Evolutionary conservation across 495 filamentous ascomycete species (phyloP).

Genomic region (Penicillium riverlandense): DNA sequence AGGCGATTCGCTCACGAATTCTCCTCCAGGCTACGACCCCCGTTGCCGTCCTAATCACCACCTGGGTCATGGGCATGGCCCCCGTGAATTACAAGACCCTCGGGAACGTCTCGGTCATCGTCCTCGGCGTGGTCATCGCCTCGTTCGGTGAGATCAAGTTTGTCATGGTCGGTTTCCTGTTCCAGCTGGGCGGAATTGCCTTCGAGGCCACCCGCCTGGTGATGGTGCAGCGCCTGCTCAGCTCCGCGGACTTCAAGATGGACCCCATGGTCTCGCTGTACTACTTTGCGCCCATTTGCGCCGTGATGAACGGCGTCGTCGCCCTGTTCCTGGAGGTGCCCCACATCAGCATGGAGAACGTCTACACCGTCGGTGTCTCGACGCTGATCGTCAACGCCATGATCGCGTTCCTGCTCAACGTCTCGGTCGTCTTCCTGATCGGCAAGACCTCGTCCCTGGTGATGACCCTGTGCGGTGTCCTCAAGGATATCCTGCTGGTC

Average conservation of each 20-base stretch:
- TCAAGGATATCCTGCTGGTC: conserved; percentile 97
- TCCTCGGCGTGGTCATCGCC: conserved; percentile 82
- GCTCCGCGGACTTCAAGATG: conserved; percentile 93
- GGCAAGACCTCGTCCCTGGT: conserved; percentile 95
- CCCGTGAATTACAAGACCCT: conserved; percentile 72
- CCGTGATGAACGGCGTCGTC: conserved; percentile 76
- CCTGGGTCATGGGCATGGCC: conserved; percentile 75
- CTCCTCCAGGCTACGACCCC: conserved; percentile 70
- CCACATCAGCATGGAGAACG: conserved; percentile 58
- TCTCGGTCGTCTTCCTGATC: conserved; percentile 93
- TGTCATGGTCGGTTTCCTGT: conserved; percentile 77
- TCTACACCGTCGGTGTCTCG: conserved; percentile 67
- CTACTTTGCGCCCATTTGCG: conserved; percentile 92
- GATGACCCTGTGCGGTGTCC: conserved; percentile 93
- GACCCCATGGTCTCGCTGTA: conserved; percentile 92
- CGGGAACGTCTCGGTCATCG: conserved; percentile 80
- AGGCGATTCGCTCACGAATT: not conserved
- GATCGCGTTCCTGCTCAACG: conserved; percentile 82
- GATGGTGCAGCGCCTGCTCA: conserved; percentile 85
- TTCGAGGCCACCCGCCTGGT: conserved; percentile 89
- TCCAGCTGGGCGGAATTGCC: conserved; percentile 74
- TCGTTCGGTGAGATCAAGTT: conserved; percentile 92
- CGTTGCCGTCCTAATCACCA: conserved; percentile 77
- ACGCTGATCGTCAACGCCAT: conserved; percentile 74
- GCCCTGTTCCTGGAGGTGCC: conserved; percentile 76